Base-by-base conservation (phyloP, 2,329 filamentous ascomycete species). In the Hypoxylon sp. region DNA sequence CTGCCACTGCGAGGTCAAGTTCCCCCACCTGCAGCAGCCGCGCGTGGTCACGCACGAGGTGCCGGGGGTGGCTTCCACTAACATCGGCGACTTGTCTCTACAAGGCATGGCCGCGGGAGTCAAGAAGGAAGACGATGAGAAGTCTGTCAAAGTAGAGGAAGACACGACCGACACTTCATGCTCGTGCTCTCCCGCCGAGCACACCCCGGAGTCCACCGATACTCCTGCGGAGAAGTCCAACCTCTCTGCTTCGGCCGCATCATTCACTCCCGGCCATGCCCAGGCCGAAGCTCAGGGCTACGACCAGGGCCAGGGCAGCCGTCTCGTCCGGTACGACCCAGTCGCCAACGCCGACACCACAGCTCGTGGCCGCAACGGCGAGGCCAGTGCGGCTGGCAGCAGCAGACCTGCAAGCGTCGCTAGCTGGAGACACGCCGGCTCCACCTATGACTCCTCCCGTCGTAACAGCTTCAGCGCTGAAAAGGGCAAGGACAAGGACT, bases 1-100 rank as follows among this genome's bases (percentile, higher is more conserved):
- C 5, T 83, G 81, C 60, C 70, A 69, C 22, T 83, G 81, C 52
- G 68, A 73, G 0, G 76, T 79, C 1, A 32, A 68, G 1, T 83
- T 82, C 57, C 81, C 80, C 0, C 71, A 75, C 16, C 69, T 79
- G 0, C 70, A 75, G 53, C 72, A 73, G 18, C 80, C 80, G 0
- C 75, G 78, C 0, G 61, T 78, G 0, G 68, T 78, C 18, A 40
- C 26, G 9, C 12, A 46, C 9, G n/a, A 20, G 26, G 38, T 42
- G 22, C 8, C 36, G 7, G 36, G 20, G 36, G 2, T 40, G 16
- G 16, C 11, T 7, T 8, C 16, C 4, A 20, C 16, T 8, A 3
- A 11, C 16, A 18, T 40, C 36, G 18, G 16, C 16, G 36, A 20
- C 16, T 40, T 2, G 2, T 20, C 16, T 18, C 16, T 20, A 8